Percentiles rank a stretch among this genome's conserved stretches.
phyloP scores from a whole-genome alignment of 1,284 basidiomycete species.

The Cutaneotrichosporon cavernicola region DNA sequence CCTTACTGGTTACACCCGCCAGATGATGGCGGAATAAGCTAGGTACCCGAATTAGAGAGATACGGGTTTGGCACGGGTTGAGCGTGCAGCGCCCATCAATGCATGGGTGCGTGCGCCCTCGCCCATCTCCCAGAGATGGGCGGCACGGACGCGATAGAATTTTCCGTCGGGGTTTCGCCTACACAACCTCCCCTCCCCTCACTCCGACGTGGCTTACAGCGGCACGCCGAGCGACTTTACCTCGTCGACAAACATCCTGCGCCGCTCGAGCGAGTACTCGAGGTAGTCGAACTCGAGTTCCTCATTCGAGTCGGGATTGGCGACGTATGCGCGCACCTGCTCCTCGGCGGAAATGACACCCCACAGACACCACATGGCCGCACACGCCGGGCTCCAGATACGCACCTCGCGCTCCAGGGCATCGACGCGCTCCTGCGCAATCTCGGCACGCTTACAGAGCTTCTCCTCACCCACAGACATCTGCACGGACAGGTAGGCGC shows the following conservation, averaged over 20 bases:
- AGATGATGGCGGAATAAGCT: not conserved
- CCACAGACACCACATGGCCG: constrained; percentile 90
- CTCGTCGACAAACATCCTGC: constrained; percentile 52
- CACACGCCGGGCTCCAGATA: constrained; percentile 81
- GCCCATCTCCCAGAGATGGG: not conserved
- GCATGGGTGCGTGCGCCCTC: not conserved
- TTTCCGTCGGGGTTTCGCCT: not conserved
- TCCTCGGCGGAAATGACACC: constrained; percentile 85
- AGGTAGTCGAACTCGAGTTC: constrained; percentile 52
- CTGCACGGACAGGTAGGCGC: constrained; percentile 65
- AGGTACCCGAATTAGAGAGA: not conserved
- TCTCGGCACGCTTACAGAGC: constrained; percentile 36
- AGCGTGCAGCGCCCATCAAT: not conserved
- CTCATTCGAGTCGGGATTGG: constrained; percentile 13
- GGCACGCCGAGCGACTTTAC: constrained; percentile 40
- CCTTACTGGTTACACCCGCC: not conserved
- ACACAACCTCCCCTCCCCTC: not conserved
- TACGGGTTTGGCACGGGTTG: constrained; percentile 1
- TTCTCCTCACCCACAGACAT: constrained; percentile 40
- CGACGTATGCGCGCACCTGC: constrained; percentile 63
- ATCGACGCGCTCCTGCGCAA: constrained; percentile 42
- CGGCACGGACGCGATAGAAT: not conserved
- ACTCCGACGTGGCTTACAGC: not conserved
- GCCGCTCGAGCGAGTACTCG: constrained; percentile 51
- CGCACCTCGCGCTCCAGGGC: constrained; percentile 71